phyloP scores from a whole-genome alignment of 148 eudicot species.

The Arbutus unedo region DNA sequence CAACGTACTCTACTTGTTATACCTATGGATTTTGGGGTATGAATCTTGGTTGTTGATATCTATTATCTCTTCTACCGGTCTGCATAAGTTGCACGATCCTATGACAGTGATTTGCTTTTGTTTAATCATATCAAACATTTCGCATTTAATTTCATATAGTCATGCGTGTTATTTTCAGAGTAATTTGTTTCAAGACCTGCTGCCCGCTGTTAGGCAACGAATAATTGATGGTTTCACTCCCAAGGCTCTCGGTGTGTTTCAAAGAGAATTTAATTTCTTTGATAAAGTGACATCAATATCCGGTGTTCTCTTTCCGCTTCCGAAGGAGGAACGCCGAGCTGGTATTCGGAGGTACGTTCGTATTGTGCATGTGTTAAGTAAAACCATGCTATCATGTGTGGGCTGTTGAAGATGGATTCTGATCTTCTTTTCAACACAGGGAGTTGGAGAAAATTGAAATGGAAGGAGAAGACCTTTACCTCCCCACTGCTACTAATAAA shows the following conservation, averaged over 20 bases:
- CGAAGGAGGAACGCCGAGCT: slow-evolving; percentile 97
- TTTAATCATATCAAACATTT: neutral
- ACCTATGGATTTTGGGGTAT: neutral
- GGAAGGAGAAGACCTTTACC: slow-evolving; percentile 83
- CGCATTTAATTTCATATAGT: neutral
- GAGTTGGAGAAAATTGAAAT: slow-evolving; percentile 81
- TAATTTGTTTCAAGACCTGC: slow-evolving; percentile 54
- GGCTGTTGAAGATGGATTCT: slow-evolving; percentile 12
- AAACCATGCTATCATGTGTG: neutral
- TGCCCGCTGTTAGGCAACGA: slow-evolving; percentile 69
- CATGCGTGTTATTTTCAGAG: slow-evolving; percentile 46
- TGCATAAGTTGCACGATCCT: slow-evolving; percentile 7
- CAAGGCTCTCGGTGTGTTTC: slow-evolving; percentile 67
- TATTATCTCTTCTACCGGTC: neutral
- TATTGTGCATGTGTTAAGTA: neutral
- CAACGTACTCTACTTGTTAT: neutral
- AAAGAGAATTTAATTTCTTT: slow-evolving; percentile 93
- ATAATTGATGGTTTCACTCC: slow-evolving; percentile 81
- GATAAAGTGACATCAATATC: slow-evolving; percentile 96
- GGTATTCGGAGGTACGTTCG: slow-evolving; percentile 73
- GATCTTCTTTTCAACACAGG: slow-evolving; percentile 34
- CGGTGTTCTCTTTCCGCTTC: slow-evolving; percentile 76
- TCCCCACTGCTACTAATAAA: slow-evolving; percentile 90
- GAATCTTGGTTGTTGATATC: slow-evolving; percentile 1
- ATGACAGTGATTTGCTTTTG: neutral